A percentile compares a stretch with the other conserved stretches of the same genome.
phyloP scores from a whole-genome alignment of 192 early-diverging fungal species.

The Polychytrium aggregatum region DNA sequence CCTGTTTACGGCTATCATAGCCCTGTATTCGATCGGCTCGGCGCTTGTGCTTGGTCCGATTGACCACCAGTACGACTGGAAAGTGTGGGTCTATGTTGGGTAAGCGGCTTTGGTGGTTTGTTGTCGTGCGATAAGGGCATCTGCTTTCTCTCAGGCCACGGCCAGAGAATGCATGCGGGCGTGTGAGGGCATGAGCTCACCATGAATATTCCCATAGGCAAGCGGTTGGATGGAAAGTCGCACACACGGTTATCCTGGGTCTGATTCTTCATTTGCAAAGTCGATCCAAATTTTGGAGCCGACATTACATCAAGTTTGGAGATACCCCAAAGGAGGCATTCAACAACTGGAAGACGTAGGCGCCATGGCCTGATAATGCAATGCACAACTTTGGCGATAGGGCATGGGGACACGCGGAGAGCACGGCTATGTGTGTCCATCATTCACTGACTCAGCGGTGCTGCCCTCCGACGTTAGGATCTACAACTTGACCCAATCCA shows the following conservation, averaged over 20 bases:
- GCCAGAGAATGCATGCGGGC: too few relatives aligned
- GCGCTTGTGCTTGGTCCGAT: conserved; percentile 44
- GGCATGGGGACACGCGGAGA: too few relatives aligned
- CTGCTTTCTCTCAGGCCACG: too few relatives aligned
- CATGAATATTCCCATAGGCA: conserved; percentile 56
- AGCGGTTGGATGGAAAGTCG: conserved; percentile 75
- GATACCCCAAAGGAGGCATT: conserved; percentile 82
- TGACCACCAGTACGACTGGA: conserved; percentile 25
- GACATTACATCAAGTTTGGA: conserved; percentile 88
- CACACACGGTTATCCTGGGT: conserved; percentile 75
- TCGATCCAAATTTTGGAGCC: conserved; percentile 68
- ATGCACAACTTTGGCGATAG: too few relatives aligned
- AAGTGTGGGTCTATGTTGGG: conserved; percentile 30
- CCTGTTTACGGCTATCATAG: conserved; percentile 63
- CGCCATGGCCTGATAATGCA: not conserved
- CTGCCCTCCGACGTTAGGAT: too few relatives aligned
- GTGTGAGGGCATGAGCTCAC: conserved; percentile 17
- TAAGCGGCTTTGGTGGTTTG: conserved; percentile 6
- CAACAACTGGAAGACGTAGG: conserved; percentile 82
- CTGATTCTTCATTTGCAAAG: conserved; percentile 70
- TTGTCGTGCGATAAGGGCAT: conserved; percentile 8
- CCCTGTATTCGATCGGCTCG: conserved; percentile 59
- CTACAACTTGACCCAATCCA: conserved; percentile 80
- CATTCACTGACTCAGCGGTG: too few relatives aligned
- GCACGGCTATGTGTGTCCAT: too few relatives aligned